Base-by-base conservation (phyloP, 2,329 filamentous ascomycete species). In the Meredithiella fracta region DNA sequence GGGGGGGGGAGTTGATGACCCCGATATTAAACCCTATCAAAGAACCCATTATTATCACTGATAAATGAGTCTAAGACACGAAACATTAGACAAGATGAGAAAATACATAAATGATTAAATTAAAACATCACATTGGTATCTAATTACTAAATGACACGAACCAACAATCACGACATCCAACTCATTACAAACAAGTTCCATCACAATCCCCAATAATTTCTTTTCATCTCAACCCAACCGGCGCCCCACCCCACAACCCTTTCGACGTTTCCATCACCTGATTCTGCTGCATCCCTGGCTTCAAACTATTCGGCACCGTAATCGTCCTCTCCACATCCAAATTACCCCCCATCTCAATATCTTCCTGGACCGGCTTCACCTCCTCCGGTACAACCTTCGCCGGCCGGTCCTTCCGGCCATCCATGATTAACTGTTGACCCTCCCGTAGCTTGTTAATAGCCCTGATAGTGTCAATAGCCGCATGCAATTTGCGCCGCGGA, bases 401-500 rank as follows among this genome's bases (percentile, higher is more conserved):
- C 3, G 51, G 31, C 22, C 55, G 9, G 40, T 47, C 54, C 51
- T 51, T 47, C 34, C 52, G 38, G 14, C 80, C 80, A 62, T 83
- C 76, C 79, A 83, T 83, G 62, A 80, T 70, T 20, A 73, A 69
- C 60, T 76, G 70, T 62, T 80, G 77, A 1, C 78, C 77, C 66
- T 83, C 81, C 58, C 80, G 74, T 50, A 85, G 69, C 69, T 84
- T 85, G 68, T 85, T 84, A 65, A 85, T 85, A 34, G 81, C 81
- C 51, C 82, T 73, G 51, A 85, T 80, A 1, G 81, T 85, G 65
- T 85, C 81, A 65, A 85, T 85, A 56, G 82, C 81, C 31, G 82
- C 80, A 63, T 85, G 81, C 52, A 85, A 70, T 26, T 81, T 85
- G 63, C 81, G 73, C 57, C 81, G 73, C 44, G 81, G 81, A 63